Conservation (phyloP, 768 basidiomycete genomes). For the Hericium coralloides region DNA sequence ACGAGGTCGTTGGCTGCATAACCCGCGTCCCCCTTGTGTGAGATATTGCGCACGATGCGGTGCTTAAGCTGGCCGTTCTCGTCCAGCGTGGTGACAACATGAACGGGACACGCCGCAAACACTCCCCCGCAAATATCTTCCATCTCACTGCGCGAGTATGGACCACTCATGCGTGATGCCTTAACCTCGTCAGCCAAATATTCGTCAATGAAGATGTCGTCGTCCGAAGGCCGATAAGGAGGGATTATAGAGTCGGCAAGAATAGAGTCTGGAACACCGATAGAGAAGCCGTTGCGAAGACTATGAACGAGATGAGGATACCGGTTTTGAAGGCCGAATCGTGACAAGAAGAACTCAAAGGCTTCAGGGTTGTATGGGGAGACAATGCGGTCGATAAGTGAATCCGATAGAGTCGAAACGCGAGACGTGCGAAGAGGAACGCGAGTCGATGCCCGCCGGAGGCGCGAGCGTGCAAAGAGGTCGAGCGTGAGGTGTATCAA, state of each 20-base stretch:
- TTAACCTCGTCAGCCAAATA: neutral
- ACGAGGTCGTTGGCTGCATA: neutral
- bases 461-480: neutral
- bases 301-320: neutral
- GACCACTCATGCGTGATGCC: neutral
- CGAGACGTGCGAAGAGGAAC: neutral
- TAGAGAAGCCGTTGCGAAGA: neutral
- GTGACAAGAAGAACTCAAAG: neutral
- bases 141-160: neutral
- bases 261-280: neutral
- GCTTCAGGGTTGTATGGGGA: neutral
- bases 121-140: too few species aligned
- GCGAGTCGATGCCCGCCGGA: neutral
- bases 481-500: neutral
- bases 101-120: neutral
- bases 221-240: neutral
- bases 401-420: neutral
- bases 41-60: too few species aligned
- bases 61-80: neutral
- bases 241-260: neutral
- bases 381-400: neutral
- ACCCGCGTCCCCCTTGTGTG: neutral
- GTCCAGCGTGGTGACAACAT: neutral
- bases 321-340: neutral
- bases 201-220: neutral